phyloP scores from a whole-genome alignment of 129 eudicot species.

The Dittrichia graveolens region DNA sequence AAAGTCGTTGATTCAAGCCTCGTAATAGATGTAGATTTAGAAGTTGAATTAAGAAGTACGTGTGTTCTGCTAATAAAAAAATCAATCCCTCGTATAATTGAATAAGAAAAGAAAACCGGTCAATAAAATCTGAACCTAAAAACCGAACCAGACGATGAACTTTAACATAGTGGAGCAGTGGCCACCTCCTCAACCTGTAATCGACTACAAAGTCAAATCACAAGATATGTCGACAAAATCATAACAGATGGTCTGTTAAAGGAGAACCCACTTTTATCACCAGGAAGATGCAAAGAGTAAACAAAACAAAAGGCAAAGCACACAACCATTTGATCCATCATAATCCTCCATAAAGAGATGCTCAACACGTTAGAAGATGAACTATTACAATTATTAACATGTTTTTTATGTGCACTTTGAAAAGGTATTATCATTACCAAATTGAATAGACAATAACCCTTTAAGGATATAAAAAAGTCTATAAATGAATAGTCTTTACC shows the following conservation, averaged over 20 bases:
- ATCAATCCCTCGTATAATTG: too few relatives aligned
- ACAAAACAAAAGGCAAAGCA: conserved; percentile 3
- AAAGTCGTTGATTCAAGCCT: too few relatives aligned
- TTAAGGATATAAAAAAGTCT: too few relatives aligned
- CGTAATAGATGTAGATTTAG: too few relatives aligned
- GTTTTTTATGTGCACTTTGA: too few relatives aligned
- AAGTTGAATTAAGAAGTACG: too few relatives aligned
- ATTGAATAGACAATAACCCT: too few relatives aligned
- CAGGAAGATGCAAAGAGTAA: neutral
- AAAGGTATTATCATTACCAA: too few relatives aligned
- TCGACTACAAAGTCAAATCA: conserved; percentile 10
- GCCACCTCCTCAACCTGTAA: neutral
- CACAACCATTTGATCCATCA: neutral
- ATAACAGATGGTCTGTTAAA: neutral
- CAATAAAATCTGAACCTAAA: neutral
- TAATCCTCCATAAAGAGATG: neutral
- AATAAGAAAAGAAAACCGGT: neutral
- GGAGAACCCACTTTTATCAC: neutral
- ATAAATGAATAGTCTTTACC: too few relatives aligned
- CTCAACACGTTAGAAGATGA: conserved; percentile 6
- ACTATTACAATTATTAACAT: too few relatives aligned
- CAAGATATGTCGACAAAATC: neutral
- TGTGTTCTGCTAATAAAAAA: too few relatives aligned
- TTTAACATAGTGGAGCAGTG: conserved; percentile 7
- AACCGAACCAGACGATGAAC: too few relatives aligned